Evolutionary conservation across 2,329 filamentous ascomycete genomes (phyloP), one percentile per base, ranked within the genome.

Genomic region (Xylariaceae sp.): DNA sequence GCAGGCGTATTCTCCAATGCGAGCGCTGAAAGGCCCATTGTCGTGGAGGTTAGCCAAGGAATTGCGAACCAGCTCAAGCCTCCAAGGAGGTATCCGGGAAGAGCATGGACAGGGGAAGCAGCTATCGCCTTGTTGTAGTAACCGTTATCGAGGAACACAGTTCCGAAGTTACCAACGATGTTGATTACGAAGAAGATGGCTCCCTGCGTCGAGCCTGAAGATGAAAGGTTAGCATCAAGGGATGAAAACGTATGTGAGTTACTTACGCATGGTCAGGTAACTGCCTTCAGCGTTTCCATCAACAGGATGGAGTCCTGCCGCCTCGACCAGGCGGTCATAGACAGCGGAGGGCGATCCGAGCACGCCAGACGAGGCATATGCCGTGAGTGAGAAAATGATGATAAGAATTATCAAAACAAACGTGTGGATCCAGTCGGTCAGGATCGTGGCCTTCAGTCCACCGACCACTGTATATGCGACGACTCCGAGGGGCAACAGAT

Each of bases 51-150:
- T 8, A 96, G 80, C 89, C 90, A 96, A 0, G 92, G 92, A 55
- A 97, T 95, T 0, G 92, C 92, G 67, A 96, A 96, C 92, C 92
- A 96, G 53, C 84, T 87, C 1, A 96, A 80, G 18, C 92, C 92
- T 4, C 92, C 92, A 62, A 93, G 82, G 57, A 96, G 87, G 70
- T 96, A 96, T 15, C 92, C 92, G 0, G 92, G 92, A 2, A 97
- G 83, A 0, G 92, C 92, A 62, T 93, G 86, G 0, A 93, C 88
- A 0, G 91, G 91, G 18, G 86, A 88, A 0, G 92, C 91, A 5
- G 92, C 90, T 68, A 96, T 96, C 13, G 91, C 92, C 74, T 96
- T 96, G 80, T 96, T 94, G 76, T 92, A 96, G 77, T 95, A 96
- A 13, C 88, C 87, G 65, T 92, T 92, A 70, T 95, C 91, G 50